Evolutionary conservation across 2,329 filamentous ascomycete species (phyloP), one percentile per base, ranked within the genome.

Genomic region (Myrmaecium sp.): DNA sequence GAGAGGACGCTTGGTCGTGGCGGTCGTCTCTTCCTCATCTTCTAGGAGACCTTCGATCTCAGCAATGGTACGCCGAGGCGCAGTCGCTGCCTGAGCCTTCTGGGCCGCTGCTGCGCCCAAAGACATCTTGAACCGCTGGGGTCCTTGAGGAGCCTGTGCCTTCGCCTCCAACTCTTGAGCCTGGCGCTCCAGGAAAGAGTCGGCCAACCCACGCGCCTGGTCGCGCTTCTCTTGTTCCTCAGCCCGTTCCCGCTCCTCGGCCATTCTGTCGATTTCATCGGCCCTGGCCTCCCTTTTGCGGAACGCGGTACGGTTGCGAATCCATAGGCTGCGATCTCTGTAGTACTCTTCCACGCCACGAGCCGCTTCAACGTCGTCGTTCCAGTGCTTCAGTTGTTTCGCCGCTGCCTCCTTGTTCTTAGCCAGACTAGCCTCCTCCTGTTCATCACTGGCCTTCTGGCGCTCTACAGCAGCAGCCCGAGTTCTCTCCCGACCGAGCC

Each of bases 11-110:
- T 75, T 80, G 4, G 69, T 68, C 13, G 66, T 65, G 26, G 64
- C 58, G 26, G 77, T 69, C n/a, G 60, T 60, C 35, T 89, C 79
- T 45, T 95, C 89, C 51, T 95, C 89, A 51, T 95, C 84, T 55
- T 95, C 89, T 36, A 98, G 62, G 1, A 98, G 62, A 17, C 82
- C 82, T 58, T 95, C 89, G 29, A 98, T 81, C 47, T 98, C 89
- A 30, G 83, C 83, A 34, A 92, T 75, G 1, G 82, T 92, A 33
- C 83, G 76, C 32, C 80, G 69, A 9, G 62, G 53, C 26, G 60
- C 60, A 11, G 57, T 55, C 5, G 63, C 62, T 28, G 68, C 55
- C 29, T 64, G 64, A 10, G 64, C 65, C 43, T 70, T 82, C 49
- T 91, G 82, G 0, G 82, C 80, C 0, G 84, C 56, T 1, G 82